These are phyloP conservation scores for Arthroderma sp. DNA, from an alignment of 2,329 filamentous ascomycete genomes.

Conservation along the genomic window DNA sequence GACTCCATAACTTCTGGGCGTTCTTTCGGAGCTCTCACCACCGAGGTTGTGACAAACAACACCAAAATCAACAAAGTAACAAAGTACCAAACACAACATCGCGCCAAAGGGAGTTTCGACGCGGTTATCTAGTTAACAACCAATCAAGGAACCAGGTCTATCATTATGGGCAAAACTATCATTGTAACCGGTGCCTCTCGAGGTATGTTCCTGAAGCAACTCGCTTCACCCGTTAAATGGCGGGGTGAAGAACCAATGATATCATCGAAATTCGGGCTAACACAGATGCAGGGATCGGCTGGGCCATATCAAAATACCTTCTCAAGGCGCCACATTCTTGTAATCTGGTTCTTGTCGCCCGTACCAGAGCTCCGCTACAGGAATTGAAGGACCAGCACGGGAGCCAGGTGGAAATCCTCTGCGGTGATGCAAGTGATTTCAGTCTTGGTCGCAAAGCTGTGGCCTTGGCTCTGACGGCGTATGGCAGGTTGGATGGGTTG, in stretches of 20 bases:
- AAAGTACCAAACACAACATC: no score
- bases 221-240: neutral
- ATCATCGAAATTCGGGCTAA: slow-evolving; percentile 1
- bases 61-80: no score
- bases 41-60: no score
- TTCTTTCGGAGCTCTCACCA: no score
- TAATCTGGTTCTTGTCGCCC: slow-evolving; percentile 46
- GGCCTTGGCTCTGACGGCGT: slow-evolving; percentile 51
- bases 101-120: no score
- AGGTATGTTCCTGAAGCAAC: slow-evolving; percentile 28
- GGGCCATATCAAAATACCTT: slow-evolving; percentile 46
- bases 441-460: slow-evolving; percentile 48
- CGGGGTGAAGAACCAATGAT: neutral
- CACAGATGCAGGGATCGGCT: slow-evolving; percentile 41
- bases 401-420: slow-evolving; percentile 41
- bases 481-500: slow-evolving; percentile 60
- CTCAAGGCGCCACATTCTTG: slow-evolving; percentile 36
- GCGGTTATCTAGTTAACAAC: no score
- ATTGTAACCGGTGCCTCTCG: slow-evolving; percentile 56
- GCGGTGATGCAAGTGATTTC: slow-evolving; percentile 45
- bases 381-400: slow-evolving; percentile 41
- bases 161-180: slow-evolving; percentile 42
- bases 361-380: slow-evolving; percentile 41
- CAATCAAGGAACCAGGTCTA: neutral
- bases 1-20: no score